phyloP scores from a whole-genome alignment of 805 yeast species.

The Ogataea zsoltii region DNA sequence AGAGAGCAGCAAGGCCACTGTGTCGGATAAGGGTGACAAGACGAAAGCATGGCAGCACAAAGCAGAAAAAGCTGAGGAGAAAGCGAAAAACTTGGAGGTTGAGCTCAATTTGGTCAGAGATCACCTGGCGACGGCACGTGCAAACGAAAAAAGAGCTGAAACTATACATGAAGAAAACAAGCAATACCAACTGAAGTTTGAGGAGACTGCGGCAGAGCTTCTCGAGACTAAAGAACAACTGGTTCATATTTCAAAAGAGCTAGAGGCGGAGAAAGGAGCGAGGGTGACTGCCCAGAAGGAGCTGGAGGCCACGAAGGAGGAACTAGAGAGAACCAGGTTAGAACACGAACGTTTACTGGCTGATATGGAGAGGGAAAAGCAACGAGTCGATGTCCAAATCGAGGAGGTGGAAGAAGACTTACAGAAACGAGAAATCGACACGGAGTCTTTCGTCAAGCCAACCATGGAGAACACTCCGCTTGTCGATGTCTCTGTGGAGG shows the following conservation, averaged over 20 bases:
- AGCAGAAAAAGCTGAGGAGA: slow-evolving; percentile 21
- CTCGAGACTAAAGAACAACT: slow-evolving; percentile 4
- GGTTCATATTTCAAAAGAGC: slow-evolving; percentile 1
- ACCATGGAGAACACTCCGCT: background rate
- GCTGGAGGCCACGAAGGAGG: background rate
- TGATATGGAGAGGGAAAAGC: no score
- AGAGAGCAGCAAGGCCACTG: slow-evolving; percentile 6
- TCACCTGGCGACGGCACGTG: slow-evolving; percentile 23
- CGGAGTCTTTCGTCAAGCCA: no score
- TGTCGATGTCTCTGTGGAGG: slow-evolving; percentile 2
- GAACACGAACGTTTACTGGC: background rate
- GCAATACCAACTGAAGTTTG: background rate
- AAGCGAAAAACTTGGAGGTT: slow-evolving; percentile 18
- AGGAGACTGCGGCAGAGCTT: slow-evolving; percentile 7
- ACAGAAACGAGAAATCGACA: background rate
- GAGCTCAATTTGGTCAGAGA: slow-evolving; percentile 23
- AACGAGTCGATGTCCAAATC: background rate
- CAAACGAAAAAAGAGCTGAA: slow-evolving; percentile 18
- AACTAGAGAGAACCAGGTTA: background rate
- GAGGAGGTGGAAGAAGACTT: no score
- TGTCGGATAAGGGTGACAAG: slow-evolving; percentile 1
- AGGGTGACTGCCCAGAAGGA: slow-evolving; percentile 9
- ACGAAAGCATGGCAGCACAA: slow-evolving; percentile 7
- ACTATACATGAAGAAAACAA: slow-evolving; percentile 13
- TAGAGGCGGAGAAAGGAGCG: slow-evolving; percentile 7